Evolutionary conservation across 495 filamentous ascomycete species (phyloP).

Genomic region (Aspergillus hancockii): DNA sequence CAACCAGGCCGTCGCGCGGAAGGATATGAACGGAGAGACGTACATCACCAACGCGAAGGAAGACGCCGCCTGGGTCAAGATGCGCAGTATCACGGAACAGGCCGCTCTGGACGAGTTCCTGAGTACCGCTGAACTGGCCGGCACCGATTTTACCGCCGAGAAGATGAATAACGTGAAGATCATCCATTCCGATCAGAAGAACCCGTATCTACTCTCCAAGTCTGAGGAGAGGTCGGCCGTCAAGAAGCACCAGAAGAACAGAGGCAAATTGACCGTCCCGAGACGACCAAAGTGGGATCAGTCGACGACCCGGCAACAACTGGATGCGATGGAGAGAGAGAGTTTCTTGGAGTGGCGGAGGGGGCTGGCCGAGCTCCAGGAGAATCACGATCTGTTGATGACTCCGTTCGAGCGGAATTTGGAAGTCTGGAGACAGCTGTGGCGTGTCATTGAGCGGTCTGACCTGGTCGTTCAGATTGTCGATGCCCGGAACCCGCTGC

Average conservation of each 20-base stretch:
- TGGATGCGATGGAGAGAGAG: constrained; percentile 78
- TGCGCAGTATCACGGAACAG: constrained; percentile 98
- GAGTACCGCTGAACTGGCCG: constrained; percentile 87
- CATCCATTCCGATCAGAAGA: constrained; percentile 91
- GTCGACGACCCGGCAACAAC: constrained; percentile 74
- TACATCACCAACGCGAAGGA: constrained; percentile 50
- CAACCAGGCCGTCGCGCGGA: constrained; percentile 53
- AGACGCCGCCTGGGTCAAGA: constrained; percentile 66
- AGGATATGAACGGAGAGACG: constrained; percentile 45
- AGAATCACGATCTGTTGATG: constrained; percentile 91
- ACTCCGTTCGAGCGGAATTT: constrained; percentile 98
- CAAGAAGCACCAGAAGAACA: constrained; percentile 80
- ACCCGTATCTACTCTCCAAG: constrained; percentile 88
- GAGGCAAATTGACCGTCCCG: constrained; percentile 79
- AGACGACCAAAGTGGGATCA: constrained; percentile 87
- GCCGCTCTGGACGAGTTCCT: constrained; percentile 87
- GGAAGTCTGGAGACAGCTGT: constrained; percentile 97
- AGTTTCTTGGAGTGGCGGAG: constrained; percentile 87
- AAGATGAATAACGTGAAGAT: constrained; percentile 99
- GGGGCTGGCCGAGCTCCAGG: constrained; percentile 87
- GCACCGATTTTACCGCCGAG: constrained; percentile 98
- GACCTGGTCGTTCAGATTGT: constrained; percentile 98
- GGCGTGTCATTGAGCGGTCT: constrained; percentile 96
- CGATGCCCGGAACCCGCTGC: constrained; percentile 90
- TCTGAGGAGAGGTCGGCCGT: constrained; percentile 78